These are phyloP conservation scores for Pecoramyces ruminantium DNA, from an alignment of 192 early-diverging fungal genomes.

Conservation along the genomic window DNA sequence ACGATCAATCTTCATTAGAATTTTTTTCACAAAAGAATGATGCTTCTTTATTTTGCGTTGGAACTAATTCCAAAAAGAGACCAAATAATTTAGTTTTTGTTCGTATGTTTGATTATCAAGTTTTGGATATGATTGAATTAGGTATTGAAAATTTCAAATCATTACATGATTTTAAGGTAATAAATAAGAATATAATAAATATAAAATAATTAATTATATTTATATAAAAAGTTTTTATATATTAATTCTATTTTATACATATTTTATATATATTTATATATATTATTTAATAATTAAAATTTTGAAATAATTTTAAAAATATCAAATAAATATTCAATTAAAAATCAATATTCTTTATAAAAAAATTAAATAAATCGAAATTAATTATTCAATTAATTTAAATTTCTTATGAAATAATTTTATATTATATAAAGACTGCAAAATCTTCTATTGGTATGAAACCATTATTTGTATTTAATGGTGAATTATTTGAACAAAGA, in stretches of 20 bases:
- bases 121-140: slow-evolving; percentile 92
- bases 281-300: too few species aligned
- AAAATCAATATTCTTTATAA: too few species aligned
- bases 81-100: slow-evolving; percentile 83
- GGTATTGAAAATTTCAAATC: slow-evolving; percentile 54
- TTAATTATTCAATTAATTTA: too few species aligned
- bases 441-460: slow-evolving; percentile 72
- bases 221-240: too few species aligned
- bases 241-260: too few species aligned
- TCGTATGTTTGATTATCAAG: slow-evolving; percentile 81
- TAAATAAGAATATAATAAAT: neutral
- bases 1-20: slow-evolving; percentile 73
- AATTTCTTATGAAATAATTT: too few species aligned
- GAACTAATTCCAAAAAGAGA: slow-evolving; percentile 87
- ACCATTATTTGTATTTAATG: slow-evolving; percentile 79
- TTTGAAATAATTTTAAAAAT: too few species aligned
- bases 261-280: too few species aligned
- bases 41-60: slow-evolving; percentile 71
- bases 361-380: too few species aligned
- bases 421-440: slow-evolving; percentile 13
- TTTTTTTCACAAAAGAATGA: slow-evolving; percentile 94
- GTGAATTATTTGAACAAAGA: slow-evolving; percentile 63
- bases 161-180: slow-evolving; percentile 53
- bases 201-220: too few species aligned
- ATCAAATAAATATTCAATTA: too few species aligned